Evolutionary conservation across 768 basidiomycete species (phyloP).

Genomic region (Amanita rimosa): DNA sequence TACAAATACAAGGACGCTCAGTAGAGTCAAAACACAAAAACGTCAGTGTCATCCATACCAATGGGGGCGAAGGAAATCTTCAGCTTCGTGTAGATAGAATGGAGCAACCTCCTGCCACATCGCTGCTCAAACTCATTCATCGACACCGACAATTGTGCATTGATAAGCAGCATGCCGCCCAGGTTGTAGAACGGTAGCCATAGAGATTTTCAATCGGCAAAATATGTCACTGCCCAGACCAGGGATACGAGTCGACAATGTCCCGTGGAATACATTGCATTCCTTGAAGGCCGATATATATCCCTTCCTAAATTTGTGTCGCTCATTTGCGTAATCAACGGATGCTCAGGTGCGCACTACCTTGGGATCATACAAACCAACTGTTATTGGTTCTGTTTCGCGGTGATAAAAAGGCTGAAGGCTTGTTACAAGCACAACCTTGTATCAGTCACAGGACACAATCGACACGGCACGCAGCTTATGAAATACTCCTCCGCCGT

Average conservation of each 20-base stretch:
- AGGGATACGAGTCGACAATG: too few species aligned
- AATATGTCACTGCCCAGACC: neutral
- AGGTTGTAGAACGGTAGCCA: neutral
- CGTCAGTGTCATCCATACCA: neutral
- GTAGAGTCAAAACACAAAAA: neutral
- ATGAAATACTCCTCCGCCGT: too few species aligned
- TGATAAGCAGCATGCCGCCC: too few species aligned
- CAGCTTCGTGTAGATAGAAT: neutral
- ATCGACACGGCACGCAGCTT: neutral
- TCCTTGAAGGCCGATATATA: too few species aligned
- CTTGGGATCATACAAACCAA: neutral
- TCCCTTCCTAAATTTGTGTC: neutral
- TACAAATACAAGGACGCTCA: too few species aligned
- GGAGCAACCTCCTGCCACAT: neutral
- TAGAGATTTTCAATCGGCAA: neutral
- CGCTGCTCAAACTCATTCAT: too few species aligned
- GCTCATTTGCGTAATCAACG: neutral
- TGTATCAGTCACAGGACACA: too few species aligned
- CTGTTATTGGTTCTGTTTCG: neutral
- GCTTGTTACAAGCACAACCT: neutral
- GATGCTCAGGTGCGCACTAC: neutral
- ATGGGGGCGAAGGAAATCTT: neutral
- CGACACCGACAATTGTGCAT: too few species aligned
- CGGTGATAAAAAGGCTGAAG: neutral
- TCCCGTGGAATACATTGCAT: too few species aligned